Evolutionary conservation across 1,284 basidiomycete genomes (phyloP).

Genomic region (Afroboletus lepidellus): DNA sequence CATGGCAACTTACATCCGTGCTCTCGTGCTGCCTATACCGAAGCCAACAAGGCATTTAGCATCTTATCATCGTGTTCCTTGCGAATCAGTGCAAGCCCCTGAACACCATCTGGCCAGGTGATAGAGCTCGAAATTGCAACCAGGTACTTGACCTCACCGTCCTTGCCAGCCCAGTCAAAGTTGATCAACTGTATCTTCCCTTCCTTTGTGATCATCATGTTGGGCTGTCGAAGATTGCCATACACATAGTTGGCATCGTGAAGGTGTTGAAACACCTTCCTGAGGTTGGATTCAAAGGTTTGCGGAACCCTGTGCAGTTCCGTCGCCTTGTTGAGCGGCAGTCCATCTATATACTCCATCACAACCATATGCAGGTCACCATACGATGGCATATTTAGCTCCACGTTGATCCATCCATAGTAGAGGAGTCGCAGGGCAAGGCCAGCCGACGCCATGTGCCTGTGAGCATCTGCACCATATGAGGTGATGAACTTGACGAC

Average conservation of each 20-base stretch:
- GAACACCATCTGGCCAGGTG: slow-evolving; percentile 6
- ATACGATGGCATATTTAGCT: slow-evolving; percentile 7
- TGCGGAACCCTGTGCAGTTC: background rate
- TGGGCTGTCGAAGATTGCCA: slow-evolving; percentile 16
- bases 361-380: slow-evolving; percentile 21
- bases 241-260: slow-evolving; percentile 17
- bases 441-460: background rate
- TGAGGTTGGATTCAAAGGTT: background rate
- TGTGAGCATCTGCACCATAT: slow-evolving; percentile 13
- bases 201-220: slow-evolving; percentile 12
- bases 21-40: no score
- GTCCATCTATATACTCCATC: slow-evolving; percentile 16
- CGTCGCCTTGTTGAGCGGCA: background rate
- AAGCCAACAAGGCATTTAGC: background rate
- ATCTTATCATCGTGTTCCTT: slow-evolving; percentile 12
- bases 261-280: background rate
- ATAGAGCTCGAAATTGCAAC: slow-evolving; percentile 6
- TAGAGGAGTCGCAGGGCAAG: background rate
- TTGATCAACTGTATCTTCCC: slow-evolving; percentile 4
- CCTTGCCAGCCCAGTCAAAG: slow-evolving; percentile 13
- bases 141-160: slow-evolving; percentile 16
- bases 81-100: slow-evolving; percentile 1
- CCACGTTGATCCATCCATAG: background rate
- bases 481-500: slow-evolving; percentile 22
- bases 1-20: no score